Conservation (phyloP, 805 yeast genomes). For the Priceomyces castillae region DNA sequence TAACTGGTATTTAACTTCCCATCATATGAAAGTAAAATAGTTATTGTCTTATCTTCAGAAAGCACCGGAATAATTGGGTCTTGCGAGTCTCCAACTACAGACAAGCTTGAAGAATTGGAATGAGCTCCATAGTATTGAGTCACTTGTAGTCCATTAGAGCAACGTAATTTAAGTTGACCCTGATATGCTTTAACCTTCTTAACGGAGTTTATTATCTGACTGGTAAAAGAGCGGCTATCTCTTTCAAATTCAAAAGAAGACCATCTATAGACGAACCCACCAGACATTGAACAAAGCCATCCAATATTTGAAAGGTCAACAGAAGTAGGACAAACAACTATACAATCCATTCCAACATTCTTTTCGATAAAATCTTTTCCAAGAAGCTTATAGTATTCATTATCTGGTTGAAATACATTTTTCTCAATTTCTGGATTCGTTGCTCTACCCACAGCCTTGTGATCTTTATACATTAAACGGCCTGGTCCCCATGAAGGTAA, state of each 20-base stretch:
- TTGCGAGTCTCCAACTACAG: constrained; percentile 32
- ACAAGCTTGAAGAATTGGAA: constrained; percentile 21
- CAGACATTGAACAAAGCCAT: constrained; percentile 61
- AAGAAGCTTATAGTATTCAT: constrained; percentile 58
- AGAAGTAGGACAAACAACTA: constrained; percentile 60
- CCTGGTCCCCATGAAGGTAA: constrained; percentile 87
- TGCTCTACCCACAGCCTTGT: constrained; percentile 37
- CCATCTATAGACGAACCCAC: constrained; percentile 68
- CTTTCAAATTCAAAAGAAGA: constrained; percentile 62
- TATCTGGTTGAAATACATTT: constrained; percentile 55
- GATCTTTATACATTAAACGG: constrained; percentile 46
- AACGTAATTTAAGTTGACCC: constrained; percentile 78
- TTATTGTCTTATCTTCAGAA: constrained; percentile 59
- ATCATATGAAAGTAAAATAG: constrained; percentile 73
- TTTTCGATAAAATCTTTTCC: constrained; percentile 53
- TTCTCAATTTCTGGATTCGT: constrained; percentile 45
- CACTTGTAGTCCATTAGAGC: constrained; percentile 85
- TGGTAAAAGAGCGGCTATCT: constrained; percentile 65
- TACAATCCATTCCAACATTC: constrained; percentile 75
- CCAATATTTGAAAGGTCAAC: constrained; percentile 78
- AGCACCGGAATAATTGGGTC: constrained; percentile 75
- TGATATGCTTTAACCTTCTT: constrained; percentile 64
- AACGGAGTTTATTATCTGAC: constrained; percentile 56
- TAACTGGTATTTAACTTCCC: constrained; percentile 64
- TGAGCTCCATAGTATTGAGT: constrained; percentile 65